These are phyloP conservation scores for Tolypocladium cylindrosporum DNA, from an alignment of 2,329 filamentous ascomycete genomes.

Conservation along the genomic window DNA sequence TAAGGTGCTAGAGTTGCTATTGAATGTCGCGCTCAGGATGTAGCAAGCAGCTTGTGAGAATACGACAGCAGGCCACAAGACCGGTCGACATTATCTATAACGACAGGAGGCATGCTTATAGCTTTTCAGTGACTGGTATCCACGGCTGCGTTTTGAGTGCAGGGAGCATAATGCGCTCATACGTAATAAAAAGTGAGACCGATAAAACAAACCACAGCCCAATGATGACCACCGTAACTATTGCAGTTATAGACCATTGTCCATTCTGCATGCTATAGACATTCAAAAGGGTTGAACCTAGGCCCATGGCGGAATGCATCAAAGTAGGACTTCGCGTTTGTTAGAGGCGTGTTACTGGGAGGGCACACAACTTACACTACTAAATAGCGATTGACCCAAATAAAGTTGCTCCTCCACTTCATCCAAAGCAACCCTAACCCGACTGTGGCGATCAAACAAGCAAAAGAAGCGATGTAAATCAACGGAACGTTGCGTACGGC, in stretches of 20 bases:
- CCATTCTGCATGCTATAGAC: conserved; percentile 2
- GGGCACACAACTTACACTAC: not conserved
- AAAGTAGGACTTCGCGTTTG: not conserved
- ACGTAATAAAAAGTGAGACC: not conserved
- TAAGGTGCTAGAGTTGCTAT: no score
- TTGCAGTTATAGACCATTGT: conserved; percentile 1
- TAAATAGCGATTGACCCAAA: conserved; percentile 2
- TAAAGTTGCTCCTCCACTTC: not conserved
- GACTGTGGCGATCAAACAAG: not conserved
- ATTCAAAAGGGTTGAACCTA: conserved; percentile 2
- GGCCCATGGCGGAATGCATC: not conserved
- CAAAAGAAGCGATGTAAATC: conserved; percentile 1
- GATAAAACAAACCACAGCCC: conserved; percentile 1
- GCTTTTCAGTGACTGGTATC: not conserved
- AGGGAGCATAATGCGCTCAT: not conserved
- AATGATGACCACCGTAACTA: not conserved
- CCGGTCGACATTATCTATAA: no score
- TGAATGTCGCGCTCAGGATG: no score
- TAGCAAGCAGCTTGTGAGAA: not conserved
- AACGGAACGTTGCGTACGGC: conserved; percentile 1
- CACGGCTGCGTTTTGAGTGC: not conserved
- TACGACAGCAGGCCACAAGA: not conserved
- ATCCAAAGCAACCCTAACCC: not conserved
- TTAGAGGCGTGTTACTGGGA: not conserved
- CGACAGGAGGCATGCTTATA: not conserved